Base-by-base conservation (phyloP, 164 flowering plant species). In the Stephania yunnanensis region DNA sequence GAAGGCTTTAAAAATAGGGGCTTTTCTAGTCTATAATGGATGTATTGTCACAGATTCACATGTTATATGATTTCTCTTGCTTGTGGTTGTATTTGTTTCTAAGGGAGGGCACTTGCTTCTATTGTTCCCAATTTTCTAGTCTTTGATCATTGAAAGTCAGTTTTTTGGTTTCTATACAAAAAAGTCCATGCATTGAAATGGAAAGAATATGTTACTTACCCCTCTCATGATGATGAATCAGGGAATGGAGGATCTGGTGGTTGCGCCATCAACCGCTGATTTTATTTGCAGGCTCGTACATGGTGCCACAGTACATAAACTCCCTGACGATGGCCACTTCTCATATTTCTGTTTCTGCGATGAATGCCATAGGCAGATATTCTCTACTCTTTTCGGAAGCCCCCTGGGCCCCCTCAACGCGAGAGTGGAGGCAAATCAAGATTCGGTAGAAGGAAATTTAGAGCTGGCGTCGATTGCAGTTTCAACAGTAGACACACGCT, bases 181-280 rank as follows among this genome's bases (percentile, higher is more conserved):
- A 36, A 36, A 36, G 2, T 36, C 42, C 42, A 36, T 1, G 42
- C 42, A 36, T 36, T 36, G 42, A 36, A 36, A 36, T 36, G 42
- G 42, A 36, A 36, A 36, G 4, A n/a, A 70, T 71, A 8, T 30
- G 17, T 11, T 30, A 61, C 7, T 48, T 75, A 48, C 55, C 69
- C 4, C 48, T 45, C 42, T 79, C 66, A 11, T 25, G 5, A n/a
- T 84, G 64, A 22, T 70, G 71, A 79, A 61, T 77, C 88, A 95
- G 99, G 98, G 98, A 70, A 87, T 85, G 89, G 99, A 92, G 79
- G 99, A 95, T 74, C 73, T 15, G 66, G 93, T 88, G 52, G 91
- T 86, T 42, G 89, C 97, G 48, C 89, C 90, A 46, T 80, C 93
- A 45, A 84, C 90, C 85, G 81, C 87, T 0, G 94, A 91, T 45